These are phyloP conservation scores for Pelargonium myrrhifolium DNA, from an alignment of 441 rosid genomes.

Conservation along the genomic window DNA sequence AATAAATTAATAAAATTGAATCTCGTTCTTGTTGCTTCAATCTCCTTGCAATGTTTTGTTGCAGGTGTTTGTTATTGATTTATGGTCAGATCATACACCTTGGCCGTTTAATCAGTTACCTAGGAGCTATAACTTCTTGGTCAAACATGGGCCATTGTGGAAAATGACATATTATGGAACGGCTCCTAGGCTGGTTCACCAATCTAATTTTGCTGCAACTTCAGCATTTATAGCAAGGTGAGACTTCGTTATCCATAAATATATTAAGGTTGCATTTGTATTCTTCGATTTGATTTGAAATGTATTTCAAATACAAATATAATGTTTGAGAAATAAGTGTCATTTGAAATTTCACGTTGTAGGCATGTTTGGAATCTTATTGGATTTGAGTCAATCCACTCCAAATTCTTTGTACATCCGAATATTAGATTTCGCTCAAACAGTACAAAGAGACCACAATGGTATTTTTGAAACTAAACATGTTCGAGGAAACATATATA, in stretches of 20 bases:
- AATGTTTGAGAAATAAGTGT: too few relatives aligned
- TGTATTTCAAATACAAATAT: too few relatives aligned
- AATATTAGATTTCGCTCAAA: too few relatives aligned
- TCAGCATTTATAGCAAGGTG: conserved; percentile 89
- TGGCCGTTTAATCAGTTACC: conserved; percentile 99
- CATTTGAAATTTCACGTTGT: too few relatives aligned
- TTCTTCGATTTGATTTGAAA: too few relatives aligned
- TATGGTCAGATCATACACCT: conserved; percentile 96
- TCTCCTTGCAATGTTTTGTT: conserved; percentile 13
- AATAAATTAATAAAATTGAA: conserved; percentile 12
- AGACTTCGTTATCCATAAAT: conserved; percentile 22
- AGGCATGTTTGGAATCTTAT: too few relatives aligned
- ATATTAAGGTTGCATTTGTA: neutral
- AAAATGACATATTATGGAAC: conserved; percentile 80
- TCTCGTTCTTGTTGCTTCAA: conserved; percentile 7
- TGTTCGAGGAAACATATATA: neutral
- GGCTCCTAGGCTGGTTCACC: conserved; percentile 81
- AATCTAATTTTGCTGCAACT: conserved; percentile 91
- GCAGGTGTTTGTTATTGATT: conserved; percentile 92
- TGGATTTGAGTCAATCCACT: too few relatives aligned
- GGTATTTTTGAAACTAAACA: too few relatives aligned
- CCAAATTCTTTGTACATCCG: too few relatives aligned
- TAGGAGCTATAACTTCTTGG: conserved; percentile 83
- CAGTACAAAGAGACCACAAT: too few relatives aligned
- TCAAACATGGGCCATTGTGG: conserved; percentile 88